Percentiles rank a stretch among this genome's conserved stretches.
phyloP scores from a whole-genome alignment of 2,329 filamentous ascomycete genomes.

The Leptographium flavum region DNA sequence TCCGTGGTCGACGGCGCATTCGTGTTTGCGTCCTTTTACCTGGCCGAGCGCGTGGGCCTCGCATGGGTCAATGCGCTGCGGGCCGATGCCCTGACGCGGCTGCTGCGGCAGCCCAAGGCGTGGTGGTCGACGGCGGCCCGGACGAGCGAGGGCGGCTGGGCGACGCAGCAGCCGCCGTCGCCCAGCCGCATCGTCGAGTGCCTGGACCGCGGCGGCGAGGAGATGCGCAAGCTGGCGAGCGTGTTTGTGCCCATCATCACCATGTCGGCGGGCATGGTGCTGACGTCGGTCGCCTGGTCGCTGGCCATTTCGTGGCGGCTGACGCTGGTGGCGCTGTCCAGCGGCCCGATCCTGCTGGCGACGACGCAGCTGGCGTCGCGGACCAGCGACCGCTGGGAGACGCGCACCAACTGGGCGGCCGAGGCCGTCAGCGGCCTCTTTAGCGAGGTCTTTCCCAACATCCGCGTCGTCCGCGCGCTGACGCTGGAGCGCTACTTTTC shows the following conservation, averaged over 20 bases:
- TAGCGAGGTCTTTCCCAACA: slow-evolving; percentile 62
- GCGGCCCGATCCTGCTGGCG: slow-evolving; percentile 53
- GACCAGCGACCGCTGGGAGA: slow-evolving; percentile 60
- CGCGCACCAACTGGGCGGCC: slow-evolving; percentile 46
- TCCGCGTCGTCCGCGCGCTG: slow-evolving; percentile 63
- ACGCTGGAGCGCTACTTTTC: slow-evolving; percentile 61
- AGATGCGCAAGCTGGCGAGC: slow-evolving; percentile 71
- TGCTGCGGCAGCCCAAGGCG: slow-evolving; percentile 59
- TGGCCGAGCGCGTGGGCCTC: slow-evolving; percentile 59
- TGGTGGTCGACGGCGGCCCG: slow-evolving; percentile 52
- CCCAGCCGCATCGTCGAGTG: slow-evolving; percentile 51
- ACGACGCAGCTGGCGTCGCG: slow-evolving; percentile 51
- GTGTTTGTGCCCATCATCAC: slow-evolving; percentile 61
- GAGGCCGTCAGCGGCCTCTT: slow-evolving; percentile 48
- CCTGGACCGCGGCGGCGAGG: slow-evolving; percentile 71
- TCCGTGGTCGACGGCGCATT: slow-evolving; percentile 51
- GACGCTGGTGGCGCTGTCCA: slow-evolving; percentile 59
- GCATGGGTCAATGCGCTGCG: slow-evolving; percentile 65
- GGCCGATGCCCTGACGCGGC: slow-evolving; percentile 47
- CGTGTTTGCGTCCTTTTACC: slow-evolving; percentile 52
- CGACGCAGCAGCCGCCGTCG: slow-evolving; percentile 41
- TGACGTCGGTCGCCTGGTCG: slow-evolving; percentile 61
- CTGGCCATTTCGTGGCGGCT: slow-evolving; percentile 64
- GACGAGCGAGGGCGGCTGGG: too few relatives aligned
- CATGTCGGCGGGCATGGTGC: slow-evolving; percentile 51